Evolutionary conservation across 1,284 basidiomycete species (phyloP).

Genomic region (Microbotryum saponariae): DNA sequence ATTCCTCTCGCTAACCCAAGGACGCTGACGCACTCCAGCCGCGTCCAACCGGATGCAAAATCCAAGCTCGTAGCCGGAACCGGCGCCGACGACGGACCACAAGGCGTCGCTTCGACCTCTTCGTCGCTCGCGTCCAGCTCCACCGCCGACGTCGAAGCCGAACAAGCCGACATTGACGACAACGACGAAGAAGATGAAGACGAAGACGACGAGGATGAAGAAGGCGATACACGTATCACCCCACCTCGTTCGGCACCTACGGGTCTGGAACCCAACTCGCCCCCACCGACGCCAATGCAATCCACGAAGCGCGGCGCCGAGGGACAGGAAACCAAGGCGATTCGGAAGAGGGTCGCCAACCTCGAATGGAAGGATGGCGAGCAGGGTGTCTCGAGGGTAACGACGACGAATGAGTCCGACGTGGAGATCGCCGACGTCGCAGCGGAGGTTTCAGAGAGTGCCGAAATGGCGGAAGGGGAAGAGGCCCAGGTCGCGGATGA

Average conservation of each 20-base stretch:
- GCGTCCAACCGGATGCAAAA: slow-evolving; percentile 3
- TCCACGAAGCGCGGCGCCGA: background rate
- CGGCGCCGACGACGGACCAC: background rate
- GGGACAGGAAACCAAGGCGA: slow-evolving; percentile 25
- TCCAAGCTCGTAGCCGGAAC: background rate
- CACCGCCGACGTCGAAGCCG: background rate
- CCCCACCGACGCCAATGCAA: slow-evolving; percentile 8
- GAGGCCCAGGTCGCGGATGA: slow-evolving; percentile 24
- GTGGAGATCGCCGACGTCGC: slow-evolving; percentile 19
- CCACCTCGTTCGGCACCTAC: slow-evolving; percentile 5
- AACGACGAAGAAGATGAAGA: background rate
- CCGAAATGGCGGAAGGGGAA: slow-evolving; percentile 14
- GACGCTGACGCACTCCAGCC: slow-evolving; percentile 4
- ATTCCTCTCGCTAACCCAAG: background rate
- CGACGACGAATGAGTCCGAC: slow-evolving; percentile 6
- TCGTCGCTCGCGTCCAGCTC: background rate
- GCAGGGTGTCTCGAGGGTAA: background rate
- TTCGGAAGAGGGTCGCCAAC: slow-evolving; percentile 28
- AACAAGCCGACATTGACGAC: slow-evolving; percentile 1
- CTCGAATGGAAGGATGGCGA: slow-evolving; percentile 20
- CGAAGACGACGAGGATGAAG: background rate
- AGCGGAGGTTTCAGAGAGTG: slow-evolving; percentile 9
- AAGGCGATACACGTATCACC: slow-evolving; percentile 1
- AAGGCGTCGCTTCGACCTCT: background rate
- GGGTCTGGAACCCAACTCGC: background rate